A percentile compares a stretch with the other conserved stretches of the same genome.
Evolutionary conservation across 495 filamentous ascomycete genomes (phyloP).

Genomic region (Ascobolus immersus): DNA sequence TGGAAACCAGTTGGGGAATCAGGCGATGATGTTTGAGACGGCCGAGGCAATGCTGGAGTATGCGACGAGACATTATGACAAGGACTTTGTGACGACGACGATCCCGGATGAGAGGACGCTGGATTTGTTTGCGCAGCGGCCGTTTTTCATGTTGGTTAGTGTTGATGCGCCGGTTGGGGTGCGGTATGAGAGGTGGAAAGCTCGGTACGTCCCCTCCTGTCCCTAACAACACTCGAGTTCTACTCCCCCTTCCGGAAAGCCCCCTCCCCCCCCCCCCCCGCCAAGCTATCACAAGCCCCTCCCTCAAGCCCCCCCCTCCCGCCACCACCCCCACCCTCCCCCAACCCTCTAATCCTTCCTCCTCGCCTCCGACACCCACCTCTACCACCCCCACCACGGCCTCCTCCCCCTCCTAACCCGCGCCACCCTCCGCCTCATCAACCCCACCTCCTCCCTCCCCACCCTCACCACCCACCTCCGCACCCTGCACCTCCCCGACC

Average conservation of each 20-base stretch:
- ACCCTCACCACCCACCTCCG: conserved; percentile 42
- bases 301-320: conserved; percentile 42
- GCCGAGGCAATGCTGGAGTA: conserved; percentile 47
- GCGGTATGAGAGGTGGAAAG: conserved; percentile 49
- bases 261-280: conserved; percentile 2
- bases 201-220: conserved; percentile 20
- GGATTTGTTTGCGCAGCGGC: conserved; percentile 47
- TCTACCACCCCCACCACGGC: conserved; percentile 42
- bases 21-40: conserved; percentile 24
- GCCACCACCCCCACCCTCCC: conserved; percentile 41
- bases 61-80: conserved; percentile 61
- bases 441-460: conserved; percentile 44
- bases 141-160: conserved; percentile 79
- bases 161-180: conserved; percentile 69
- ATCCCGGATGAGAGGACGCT: conserved; percentile 42
- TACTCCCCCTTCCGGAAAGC: conserved; percentile 13
- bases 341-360: conserved; percentile 58
- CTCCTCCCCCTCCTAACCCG: conserved; percentile 47
- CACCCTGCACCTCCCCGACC: conserved; percentile 45
- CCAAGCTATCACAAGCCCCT: conserved; percentile 46
- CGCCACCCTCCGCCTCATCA: conserved; percentile 63
- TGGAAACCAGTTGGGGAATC: conserved; percentile 6
- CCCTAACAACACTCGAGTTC: too few relatives aligned
- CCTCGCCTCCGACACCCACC: conserved; percentile 42
- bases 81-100: conserved; percentile 59